Base-by-base conservation (phyloP, 441 rosid species). In the Gossypium schwendimanii region DNA sequence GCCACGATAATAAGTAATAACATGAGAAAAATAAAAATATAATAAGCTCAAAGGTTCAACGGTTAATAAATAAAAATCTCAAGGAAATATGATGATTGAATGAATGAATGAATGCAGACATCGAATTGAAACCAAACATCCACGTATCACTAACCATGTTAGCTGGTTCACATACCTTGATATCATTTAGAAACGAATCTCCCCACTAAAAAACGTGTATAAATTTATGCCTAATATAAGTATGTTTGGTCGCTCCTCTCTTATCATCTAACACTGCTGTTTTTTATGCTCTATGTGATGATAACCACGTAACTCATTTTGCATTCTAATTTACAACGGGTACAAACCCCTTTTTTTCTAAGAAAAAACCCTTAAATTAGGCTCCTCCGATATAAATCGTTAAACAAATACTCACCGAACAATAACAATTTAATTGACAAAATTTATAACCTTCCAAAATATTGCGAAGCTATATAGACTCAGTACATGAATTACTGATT, bases 21-120 rank as follows among this genome's bases (percentile, higher is more conserved):
- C 6, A 17, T 36, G 41, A 4, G 11, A n/a, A 7, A 61, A 33
- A 15, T 12, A 45, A 65, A 63, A 65, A 47, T 3, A 31, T 24
- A 18, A 33, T 91, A 5, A 14, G 8, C 39, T 24, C 57, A 26
- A 66, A 47, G 23, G 21, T 15, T 53, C 70, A 47, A 24, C 3
- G 20, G 20, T 3, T 61, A 61, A 7, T 20, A 6, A 2, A 57
- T 50, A 49, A 49, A 49, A 44, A 45, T 10, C 55, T 23, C 24
- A 49, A 2, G 58, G 44, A 67, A 9, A 49, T 26, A 49, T 50
- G 71, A 26, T 67, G 71, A 49, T 26, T 67, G 24, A 49, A 26
- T 49, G 23, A 47, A 26, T 49, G 24, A 50, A 49, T 0, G 58
- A 49, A 24, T n/a, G 7, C 57, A 1, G 21, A 17, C 14, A 21